phyloP scores from a whole-genome alignment of 805 yeast genomes.

The Schizosaccharomyces cryophilus region DNA sequence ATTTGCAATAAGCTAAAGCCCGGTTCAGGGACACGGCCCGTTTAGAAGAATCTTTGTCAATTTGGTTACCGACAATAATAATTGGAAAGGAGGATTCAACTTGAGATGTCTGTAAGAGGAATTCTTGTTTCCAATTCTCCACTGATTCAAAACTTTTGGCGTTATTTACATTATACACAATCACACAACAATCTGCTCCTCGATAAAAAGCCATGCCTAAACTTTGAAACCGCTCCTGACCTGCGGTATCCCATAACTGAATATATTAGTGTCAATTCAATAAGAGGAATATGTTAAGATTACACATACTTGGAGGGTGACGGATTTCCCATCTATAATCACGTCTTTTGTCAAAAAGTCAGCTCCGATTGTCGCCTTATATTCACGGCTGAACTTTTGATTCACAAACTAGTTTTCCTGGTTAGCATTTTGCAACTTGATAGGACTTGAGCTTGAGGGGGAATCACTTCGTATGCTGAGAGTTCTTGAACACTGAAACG shows the following conservation, averaged over 20 bases:
- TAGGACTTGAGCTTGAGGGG: too few species aligned
- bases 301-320: slow-evolving; percentile 26
- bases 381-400: slow-evolving; percentile 81
- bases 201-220: slow-evolving; percentile 91
- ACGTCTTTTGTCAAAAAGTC: slow-evolving; percentile 86
- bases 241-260: slow-evolving; percentile 89
- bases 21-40: slow-evolving; percentile 39
- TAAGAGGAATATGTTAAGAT: background rate
- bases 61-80: slow-evolving; percentile 81
- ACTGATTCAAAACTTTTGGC: slow-evolving; percentile 76
- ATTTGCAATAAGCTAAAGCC: slow-evolving; percentile 37
- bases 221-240: slow-evolving; percentile 92
- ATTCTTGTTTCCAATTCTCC: slow-evolving; percentile 85
- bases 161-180: slow-evolving; percentile 87
- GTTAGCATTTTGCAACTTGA: background rate
- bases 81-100: slow-evolving; percentile 92
- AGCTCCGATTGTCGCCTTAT: slow-evolving; percentile 94
- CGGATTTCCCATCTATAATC: slow-evolving; percentile 56
- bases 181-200: slow-evolving; percentile 93
- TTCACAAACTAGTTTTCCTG: slow-evolving; percentile 39
- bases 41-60: slow-evolving; percentile 80
- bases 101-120: slow-evolving; percentile 69
- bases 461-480: too few species aligned
- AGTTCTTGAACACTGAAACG: too few species aligned
- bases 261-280: background rate